phyloP scores from a whole-genome alignment of 225 moss, liverwort and hornwort species.

The Lunularia cruciata region DNA sequence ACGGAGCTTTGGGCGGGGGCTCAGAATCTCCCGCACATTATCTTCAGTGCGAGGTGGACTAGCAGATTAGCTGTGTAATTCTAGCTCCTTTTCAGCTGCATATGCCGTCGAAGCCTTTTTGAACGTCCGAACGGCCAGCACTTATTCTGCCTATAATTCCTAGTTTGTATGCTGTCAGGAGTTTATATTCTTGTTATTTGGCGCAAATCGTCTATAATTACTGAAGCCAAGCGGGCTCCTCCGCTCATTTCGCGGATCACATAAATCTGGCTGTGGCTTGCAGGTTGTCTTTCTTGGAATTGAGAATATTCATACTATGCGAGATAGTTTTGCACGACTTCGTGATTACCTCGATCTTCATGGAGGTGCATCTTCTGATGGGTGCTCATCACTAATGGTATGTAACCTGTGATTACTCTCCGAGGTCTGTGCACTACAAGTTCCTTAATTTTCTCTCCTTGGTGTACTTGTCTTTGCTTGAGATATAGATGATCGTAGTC shows the following conservation, averaged over 20 bases:
- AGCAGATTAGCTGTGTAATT: too few species aligned
- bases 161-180: too few species aligned
- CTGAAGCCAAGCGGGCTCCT: background rate
- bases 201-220: too few species aligned
- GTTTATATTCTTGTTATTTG: too few species aligned
- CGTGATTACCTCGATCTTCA: slow-evolving; percentile 91
- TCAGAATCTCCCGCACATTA: slow-evolving; percentile 96
- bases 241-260: background rate
- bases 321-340: slow-evolving; percentile 76
- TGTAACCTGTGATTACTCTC: too few species aligned
- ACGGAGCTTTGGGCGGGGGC: slow-evolving; percentile 95
- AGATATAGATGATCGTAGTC: too few species aligned
- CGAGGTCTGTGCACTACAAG: too few species aligned
- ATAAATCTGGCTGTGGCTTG: background rate
- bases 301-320: slow-evolving; percentile 97
- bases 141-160: too few species aligned
- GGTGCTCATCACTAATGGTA: slow-evolving; percentile 94
- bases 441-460: too few species aligned
- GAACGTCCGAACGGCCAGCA: too few species aligned
- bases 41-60: slow-evolving; percentile 68
- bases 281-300: slow-evolving; percentile 98
- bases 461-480: too few species aligned
- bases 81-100: background rate
- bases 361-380: slow-evolving; percentile 94
- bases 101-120: background rate